Evolutionary conservation across 2,329 filamentous ascomycete species (phyloP).

Genomic region (Fusarium chuoi): DNA sequence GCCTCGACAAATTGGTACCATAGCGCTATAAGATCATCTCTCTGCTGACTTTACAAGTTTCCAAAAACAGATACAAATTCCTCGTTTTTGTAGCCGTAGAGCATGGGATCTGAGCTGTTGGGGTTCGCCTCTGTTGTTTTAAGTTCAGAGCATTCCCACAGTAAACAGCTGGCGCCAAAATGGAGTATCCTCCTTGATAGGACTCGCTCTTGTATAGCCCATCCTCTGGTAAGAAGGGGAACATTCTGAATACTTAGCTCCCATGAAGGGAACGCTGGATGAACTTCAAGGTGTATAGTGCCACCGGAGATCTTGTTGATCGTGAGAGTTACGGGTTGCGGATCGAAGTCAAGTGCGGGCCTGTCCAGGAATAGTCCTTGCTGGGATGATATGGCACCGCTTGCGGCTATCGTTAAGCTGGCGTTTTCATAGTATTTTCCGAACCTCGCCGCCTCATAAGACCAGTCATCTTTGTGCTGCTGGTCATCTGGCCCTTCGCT

Average conservation of each 20-base stretch:
- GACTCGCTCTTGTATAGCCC: background rate
- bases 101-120: rapidly evolving
- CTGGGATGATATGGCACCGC: background rate
- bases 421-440: slow-evolving; percentile 7
- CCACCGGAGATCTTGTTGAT: background rate
- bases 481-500: background rate
- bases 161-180: background rate
- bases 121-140: background rate
- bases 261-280: background rate
- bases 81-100: background rate
- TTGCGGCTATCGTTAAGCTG: background rate
- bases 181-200: background rate
- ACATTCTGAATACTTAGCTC: background rate
- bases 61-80: background rate
- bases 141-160: background rate
- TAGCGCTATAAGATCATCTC: background rate
- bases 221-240: background rate
- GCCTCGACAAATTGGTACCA: background rate
- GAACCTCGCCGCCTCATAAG: background rate
- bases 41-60: rapidly evolving
- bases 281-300: background rate
- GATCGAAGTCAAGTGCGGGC: background rate
- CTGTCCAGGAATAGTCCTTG: background rate
- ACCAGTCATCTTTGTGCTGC: background rate
- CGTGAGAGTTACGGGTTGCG: background rate